phyloP scores from a whole-genome alignment of 2,329 filamentous ascomycete species.

The Botryosphaeria dothidea region DNA sequence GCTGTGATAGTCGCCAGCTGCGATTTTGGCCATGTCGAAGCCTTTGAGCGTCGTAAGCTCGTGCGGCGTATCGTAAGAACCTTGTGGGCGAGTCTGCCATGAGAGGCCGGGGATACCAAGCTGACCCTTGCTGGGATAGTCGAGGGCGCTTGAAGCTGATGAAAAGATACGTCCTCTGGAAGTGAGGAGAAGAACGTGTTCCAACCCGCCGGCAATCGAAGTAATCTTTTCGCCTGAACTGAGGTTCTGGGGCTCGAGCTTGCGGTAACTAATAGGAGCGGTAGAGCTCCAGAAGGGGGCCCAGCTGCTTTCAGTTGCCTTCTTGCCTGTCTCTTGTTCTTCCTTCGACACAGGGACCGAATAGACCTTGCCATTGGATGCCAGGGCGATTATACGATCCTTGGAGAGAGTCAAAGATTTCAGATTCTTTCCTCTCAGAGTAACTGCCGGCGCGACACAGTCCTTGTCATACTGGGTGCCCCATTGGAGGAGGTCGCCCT shows the following conservation, averaged over 20 bases:
- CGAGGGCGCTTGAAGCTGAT: conserved; percentile 74
- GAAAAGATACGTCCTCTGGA: conserved; percentile 84
- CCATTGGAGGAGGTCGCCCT: conserved; percentile 91
- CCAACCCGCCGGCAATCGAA: conserved; percentile 74
- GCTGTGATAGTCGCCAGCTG: conserved; percentile 85
- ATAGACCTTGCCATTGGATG: conserved; percentile 75
- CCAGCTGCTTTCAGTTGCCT: conserved; percentile 68
- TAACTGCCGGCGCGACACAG: conserved; percentile 64
- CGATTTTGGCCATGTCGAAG: conserved; percentile 72
- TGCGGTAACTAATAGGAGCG: conserved; percentile 69
- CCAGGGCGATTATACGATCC: conserved; percentile 81
- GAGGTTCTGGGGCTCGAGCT: conserved; percentile 65
- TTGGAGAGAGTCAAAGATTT: conserved; percentile 73
- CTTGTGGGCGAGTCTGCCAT: conserved; percentile 75
- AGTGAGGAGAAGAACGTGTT: conserved; percentile 85
- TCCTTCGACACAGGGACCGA: conserved; percentile 75
- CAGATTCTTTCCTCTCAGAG: conserved; percentile 79
- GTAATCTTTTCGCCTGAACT: conserved; percentile 71
- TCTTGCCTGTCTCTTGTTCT: conserved; percentile 68
- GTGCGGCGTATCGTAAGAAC: conserved; percentile 79
- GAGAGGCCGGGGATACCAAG: conserved; percentile 81
- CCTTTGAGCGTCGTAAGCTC: conserved; percentile 73
- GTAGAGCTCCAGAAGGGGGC: conserved; percentile 68
- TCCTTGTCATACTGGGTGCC: conserved; percentile 72
- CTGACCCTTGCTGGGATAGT: conserved; percentile 81